These are phyloP conservation scores for Claviceps sp. DNA, from an alignment of 2,329 filamentous ascomycete species.

Conservation along the genomic window DNA sequence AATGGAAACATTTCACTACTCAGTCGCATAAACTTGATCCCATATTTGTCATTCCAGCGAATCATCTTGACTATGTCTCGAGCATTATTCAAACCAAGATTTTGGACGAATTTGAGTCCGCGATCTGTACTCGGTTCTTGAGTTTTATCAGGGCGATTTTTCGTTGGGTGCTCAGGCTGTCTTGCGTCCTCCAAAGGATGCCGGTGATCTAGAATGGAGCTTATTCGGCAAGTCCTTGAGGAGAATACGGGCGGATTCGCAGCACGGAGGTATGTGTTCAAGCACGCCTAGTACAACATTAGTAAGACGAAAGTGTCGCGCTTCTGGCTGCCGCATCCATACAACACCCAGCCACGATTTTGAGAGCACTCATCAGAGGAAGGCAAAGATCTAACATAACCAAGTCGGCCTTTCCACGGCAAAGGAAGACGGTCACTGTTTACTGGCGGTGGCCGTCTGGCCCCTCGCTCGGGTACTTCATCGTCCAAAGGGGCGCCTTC, in stretches of 20 bases:
- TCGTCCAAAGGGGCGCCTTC: neutral
- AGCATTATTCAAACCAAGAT: constrained; percentile 68
- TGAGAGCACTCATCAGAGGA: neutral
- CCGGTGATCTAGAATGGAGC: constrained; percentile 79
- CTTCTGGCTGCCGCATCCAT: neutral
- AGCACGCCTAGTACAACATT: constrained; percentile 47
- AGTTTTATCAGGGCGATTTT: constrained; percentile 70
- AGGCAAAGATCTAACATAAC: constrained; percentile 53
- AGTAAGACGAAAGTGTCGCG: constrained; percentile 4
- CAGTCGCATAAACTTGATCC: constrained; percentile 82
- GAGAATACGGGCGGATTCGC: constrained; percentile 77
- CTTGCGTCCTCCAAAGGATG: constrained; percentile 65
- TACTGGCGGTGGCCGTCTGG: constrained; percentile 54
- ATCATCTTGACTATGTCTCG: constrained; percentile 76
- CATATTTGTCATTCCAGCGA: constrained; percentile 82
- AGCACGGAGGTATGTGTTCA: constrained; percentile 81
- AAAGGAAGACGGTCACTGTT: constrained; percentile 74
- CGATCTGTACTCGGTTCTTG: constrained; percentile 51
- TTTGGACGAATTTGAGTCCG: constrained; percentile 62
- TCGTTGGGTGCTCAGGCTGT: constrained; percentile 66
- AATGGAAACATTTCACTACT: constrained; percentile 97
- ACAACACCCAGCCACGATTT: neutral
- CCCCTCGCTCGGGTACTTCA: constrained; percentile 20
- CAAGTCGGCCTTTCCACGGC: constrained; percentile 80
- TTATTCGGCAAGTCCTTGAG: constrained; percentile 81